A percentile compares a stretch with the other conserved stretches of the same genome.
phyloP scores from a whole-genome alignment of 495 filamentous ascomycete species.

The Aspergillus nanangensis region DNA sequence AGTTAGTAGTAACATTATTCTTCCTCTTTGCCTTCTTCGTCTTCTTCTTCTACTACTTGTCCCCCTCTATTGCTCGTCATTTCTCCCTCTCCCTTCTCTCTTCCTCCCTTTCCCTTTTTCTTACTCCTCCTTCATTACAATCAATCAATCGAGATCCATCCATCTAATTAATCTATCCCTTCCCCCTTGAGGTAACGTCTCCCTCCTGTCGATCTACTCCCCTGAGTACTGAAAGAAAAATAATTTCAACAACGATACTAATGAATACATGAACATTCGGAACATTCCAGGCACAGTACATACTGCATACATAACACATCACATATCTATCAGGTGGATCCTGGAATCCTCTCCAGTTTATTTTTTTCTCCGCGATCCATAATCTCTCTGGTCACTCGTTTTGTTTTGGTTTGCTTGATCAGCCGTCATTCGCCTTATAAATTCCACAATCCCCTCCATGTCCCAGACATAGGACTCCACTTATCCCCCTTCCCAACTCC shows the following conservation, averaged over 20 bases:
- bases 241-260: no score
- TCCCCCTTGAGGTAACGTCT: no score
- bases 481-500: neutral
- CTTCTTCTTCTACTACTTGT: neutral
- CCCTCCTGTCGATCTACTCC: neutral
- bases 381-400: slow-evolving; percentile 1
- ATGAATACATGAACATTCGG: no score
- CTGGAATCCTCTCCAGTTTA: slow-evolving; percentile 3
- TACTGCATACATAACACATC: no score
- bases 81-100: neutral
- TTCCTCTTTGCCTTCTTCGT: no score
- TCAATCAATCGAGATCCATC: no score
- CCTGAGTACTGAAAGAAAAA: no score
- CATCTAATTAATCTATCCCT: no score
- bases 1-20: no score
- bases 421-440: neutral
- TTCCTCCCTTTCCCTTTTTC: neutral
- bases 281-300: no score
- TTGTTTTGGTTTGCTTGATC: neutral
- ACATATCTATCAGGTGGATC: slow-evolving; percentile 6
- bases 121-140: neutral
- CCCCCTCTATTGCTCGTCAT: neutral
- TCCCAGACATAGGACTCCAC: slow-evolving; percentile 6
- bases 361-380: slow-evolving; percentile 7
- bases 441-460: slow-evolving; percentile 11